These are phyloP conservation scores for Lathyrus sativus DNA, from an alignment of 306 rosid genomes.

Conservation along the genomic window DNA sequence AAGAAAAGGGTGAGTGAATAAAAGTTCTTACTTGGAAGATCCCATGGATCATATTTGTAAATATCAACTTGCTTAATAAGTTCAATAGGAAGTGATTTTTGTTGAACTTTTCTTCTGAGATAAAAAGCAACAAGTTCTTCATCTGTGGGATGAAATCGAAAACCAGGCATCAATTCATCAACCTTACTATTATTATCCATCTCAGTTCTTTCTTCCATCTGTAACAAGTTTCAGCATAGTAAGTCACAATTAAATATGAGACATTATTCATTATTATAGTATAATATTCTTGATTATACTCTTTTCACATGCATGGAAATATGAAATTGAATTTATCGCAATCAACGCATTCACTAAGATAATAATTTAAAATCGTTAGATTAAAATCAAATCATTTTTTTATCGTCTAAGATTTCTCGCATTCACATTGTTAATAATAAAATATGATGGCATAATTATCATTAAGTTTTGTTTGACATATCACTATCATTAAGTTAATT, in stretches of 20 bases:
- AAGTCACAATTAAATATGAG: conserved; percentile 19
- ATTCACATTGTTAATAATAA: neutral
- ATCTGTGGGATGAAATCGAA: conserved; percentile 84
- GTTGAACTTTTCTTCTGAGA: conserved; percentile 68
- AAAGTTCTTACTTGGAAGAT: conserved; percentile 77
- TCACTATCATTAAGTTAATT: neutral
- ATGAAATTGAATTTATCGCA: neutral
- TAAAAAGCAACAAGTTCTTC: conserved; percentile 81
- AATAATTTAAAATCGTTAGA: neutral
- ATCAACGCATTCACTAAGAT: neutral
- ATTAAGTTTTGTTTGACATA: too few relatives aligned
- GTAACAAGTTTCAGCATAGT: conserved; percentile 16
- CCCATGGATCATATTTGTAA: conserved; percentile 85
- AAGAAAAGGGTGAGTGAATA: neutral
- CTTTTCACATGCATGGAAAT: neutral
- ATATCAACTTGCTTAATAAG: conserved; percentile 80
- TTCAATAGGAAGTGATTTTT: conserved; percentile 64
- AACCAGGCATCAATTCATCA: conserved; percentile 79
- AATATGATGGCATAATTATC: too few relatives aligned
- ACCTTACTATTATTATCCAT: conserved; percentile 41
- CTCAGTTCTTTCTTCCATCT: conserved; percentile 66
- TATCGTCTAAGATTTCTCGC: neutral
- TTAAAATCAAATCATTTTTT: neutral
- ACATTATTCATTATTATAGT: neutral
- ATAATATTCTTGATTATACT: neutral